Evolutionary conservation across 306 rosid genomes (phyloP), one percentile per base, ranked within the genome.

Genomic region (Ammopiptanthus mongolicus): DNA sequence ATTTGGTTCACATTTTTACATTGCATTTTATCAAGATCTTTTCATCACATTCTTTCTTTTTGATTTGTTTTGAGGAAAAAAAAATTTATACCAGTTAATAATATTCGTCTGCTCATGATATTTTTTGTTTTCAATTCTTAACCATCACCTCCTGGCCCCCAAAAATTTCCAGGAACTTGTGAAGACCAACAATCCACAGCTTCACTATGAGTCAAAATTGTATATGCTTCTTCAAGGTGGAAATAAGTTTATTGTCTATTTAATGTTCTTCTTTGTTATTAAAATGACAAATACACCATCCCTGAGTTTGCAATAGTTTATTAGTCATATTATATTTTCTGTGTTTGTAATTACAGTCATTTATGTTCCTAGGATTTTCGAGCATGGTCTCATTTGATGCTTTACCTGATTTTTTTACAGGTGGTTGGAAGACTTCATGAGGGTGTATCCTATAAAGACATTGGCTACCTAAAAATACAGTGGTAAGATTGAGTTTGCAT

Each of bases 141-240:
- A 62, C 19, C 19, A 58, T 60, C 8, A 51, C 8, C n/a, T 67
- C 17, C n/a, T 57, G 9, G 14, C 66, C 69, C 64, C 8, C 41
- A 79, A 68, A 77, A n/a, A 5, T 28, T 73, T 84, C 7, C 86
- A 92, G 99, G 99, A 96, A 81, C 86, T 97, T 78, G 95, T 78
- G 77, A 96, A 92, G 93, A 96, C 91, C 85, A 92, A 88, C 89
- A 98, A 96, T 84, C 99, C 99, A 4, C 99, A 96, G 83, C 99
- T 96, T 84, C 96, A 92, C 85, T 96, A 96, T 85, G 99, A 92
- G 78, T 96, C 98, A 68, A 96, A 96, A 83, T 80, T 96, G 88
- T 96, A 96, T 73, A 85, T 92, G 98, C 93, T 96, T 87, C 97
- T 96, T 83, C 98, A 96, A 84, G 98, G 99, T 85, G 99, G 99